A percentile compares a stretch with the other conserved stretches of the same genome.
phyloP scores from a whole-genome alignment of 2,329 filamentous ascomycete genomes.

The Blumeriella jaapii region DNA sequence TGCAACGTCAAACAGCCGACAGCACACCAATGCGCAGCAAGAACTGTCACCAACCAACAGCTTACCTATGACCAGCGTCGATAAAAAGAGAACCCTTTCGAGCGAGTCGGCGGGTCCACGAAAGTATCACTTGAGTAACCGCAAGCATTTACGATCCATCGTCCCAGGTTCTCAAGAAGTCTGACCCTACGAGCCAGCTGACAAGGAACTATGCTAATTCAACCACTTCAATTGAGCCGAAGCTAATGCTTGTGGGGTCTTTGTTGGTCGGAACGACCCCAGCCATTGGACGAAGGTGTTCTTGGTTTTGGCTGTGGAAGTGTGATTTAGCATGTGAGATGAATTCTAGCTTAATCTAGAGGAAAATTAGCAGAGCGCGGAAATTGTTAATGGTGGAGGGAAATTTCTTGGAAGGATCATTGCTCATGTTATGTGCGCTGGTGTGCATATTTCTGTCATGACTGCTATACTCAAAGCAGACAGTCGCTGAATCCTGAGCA shows the following conservation, averaged over 20 bases:
- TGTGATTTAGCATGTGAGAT: no score
- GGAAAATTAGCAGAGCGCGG: no score
- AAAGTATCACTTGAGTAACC: background rate
- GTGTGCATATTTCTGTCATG: background rate
- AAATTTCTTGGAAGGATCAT: background rate
- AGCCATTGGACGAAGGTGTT: no score
- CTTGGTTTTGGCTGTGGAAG: no score
- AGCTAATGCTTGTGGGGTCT: no score
- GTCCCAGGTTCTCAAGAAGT: slow-evolving; percentile 4
- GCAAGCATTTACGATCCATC: background rate
- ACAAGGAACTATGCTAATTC: no score
- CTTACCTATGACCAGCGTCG: background rate
- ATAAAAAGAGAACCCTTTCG: background rate
- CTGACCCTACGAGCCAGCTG: no score
- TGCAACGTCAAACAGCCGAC: background rate
- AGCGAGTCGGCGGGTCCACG: background rate
- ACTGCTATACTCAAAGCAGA: background rate
- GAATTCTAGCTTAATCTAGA: no score
- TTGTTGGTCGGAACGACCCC: no score
- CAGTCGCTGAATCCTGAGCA: background rate
- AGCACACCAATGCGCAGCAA: background rate
- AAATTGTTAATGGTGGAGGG: background rate
- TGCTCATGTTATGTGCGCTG: background rate
- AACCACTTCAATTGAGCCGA: no score
- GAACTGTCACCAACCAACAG: background rate